Conservation (phyloP, 2,329 filamentous ascomycete species). For the Monosporascus ibericus region DNA sequence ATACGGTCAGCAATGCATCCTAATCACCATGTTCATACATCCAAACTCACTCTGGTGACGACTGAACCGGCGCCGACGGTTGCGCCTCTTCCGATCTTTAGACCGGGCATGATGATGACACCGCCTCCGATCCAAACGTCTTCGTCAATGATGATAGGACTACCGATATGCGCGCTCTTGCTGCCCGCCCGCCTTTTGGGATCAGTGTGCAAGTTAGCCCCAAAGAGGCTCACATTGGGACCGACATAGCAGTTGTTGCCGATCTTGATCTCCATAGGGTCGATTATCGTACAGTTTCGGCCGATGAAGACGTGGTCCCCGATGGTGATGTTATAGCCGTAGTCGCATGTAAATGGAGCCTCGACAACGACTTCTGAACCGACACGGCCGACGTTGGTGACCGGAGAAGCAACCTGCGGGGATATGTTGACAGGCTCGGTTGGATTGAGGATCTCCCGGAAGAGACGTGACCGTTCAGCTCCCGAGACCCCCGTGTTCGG, state of each 20-base stretch:
- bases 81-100: slow-evolving; percentile 72
- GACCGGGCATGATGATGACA: slow-evolving; percentile 70
- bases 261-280: slow-evolving; percentile 78
- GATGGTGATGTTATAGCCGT: slow-evolving; percentile 90
- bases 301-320: slow-evolving; percentile 80
- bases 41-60: slow-evolving; percentile 63
- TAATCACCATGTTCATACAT: neutral
- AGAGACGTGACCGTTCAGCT: slow-evolving; percentile 62
- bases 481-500: slow-evolving; percentile 65
- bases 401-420: slow-evolving; percentile 44
- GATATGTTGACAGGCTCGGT: slow-evolving; percentile 49
- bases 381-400: slow-evolving; percentile 54
- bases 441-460: slow-evolving; percentile 66
- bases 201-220: slow-evolving; percentile 66
- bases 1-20: slow-evolving; percentile 11
- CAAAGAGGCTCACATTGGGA: slow-evolving; percentile 81
- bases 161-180: slow-evolving; percentile 64
- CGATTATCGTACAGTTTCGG: slow-evolving; percentile 77
- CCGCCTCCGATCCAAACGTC: slow-evolving; percentile 80
- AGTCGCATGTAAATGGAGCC: slow-evolving; percentile 86
- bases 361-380: slow-evolving; percentile 76
- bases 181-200: slow-evolving; percentile 68
- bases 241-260: slow-evolving; percentile 73
- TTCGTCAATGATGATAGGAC: slow-evolving; percentile 71
- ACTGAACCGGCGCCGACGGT: slow-evolving; percentile 80